Conservation (phyloP, 1,139 yeast genomes). For the Ogataea hybrid region DNA sequence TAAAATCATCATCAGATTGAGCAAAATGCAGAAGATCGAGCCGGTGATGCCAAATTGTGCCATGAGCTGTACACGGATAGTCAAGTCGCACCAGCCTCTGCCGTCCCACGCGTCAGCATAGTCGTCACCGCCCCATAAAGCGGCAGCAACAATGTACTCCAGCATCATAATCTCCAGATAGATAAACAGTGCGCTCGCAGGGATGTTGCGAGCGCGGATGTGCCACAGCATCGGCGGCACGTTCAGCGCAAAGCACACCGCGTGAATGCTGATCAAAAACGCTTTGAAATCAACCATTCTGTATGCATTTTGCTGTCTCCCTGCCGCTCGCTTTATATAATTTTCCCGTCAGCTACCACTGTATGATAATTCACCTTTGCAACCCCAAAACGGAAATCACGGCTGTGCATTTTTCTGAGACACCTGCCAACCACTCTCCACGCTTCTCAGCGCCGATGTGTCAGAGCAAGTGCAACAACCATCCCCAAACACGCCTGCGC, state of each 20-base stretch:
- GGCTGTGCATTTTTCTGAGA: conserved; percentile 10
- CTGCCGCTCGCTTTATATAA: conserved; percentile 2
- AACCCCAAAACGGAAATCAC: conserved; percentile 11
- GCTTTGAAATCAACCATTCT: conserved; percentile 36
- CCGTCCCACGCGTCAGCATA: conserved; percentile 61
- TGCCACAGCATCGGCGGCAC: conserved; percentile 79
- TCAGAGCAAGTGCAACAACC: conserved; percentile 3
- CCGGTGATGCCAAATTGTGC: conserved; percentile 68
- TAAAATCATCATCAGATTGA: conserved; percentile 67
- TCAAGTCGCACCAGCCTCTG: conserved; percentile 73
- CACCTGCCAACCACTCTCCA: neutral
- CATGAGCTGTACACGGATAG: conserved; percentile 60
- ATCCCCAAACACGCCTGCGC: conserved; percentile 8
- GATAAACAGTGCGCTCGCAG: conserved; percentile 60
- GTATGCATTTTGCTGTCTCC: neutral
- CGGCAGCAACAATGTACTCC: conserved; percentile 58
- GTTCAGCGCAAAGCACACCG: conserved; percentile 50
- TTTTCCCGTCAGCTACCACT: neutral
- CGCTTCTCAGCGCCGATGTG: neutral
- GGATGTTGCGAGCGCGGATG: conserved; percentile 54
- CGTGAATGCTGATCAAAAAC: conserved; percentile 47
- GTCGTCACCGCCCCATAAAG: conserved; percentile 66
- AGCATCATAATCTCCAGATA: conserved; percentile 64
- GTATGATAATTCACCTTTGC: conserved; percentile 14
- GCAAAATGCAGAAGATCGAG: conserved; percentile 67